Base-by-base conservation (phyloP, 257 asterid genomes). In the Solanum tarapatanum region DNA sequence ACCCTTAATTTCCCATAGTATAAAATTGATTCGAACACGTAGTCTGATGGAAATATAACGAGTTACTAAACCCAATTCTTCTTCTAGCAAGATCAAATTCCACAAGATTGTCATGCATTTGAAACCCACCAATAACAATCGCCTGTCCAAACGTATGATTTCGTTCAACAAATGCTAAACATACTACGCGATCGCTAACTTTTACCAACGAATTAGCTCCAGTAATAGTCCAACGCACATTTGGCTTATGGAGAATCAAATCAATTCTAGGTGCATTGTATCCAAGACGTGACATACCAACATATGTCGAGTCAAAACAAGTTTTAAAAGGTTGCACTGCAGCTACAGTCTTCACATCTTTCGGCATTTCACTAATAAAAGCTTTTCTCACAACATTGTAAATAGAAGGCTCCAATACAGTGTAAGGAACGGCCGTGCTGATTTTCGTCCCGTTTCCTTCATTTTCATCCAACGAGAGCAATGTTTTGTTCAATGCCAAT, bases 101-200 rank as follows among this genome's bases (percentile, higher is more conserved):
- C 30, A 75, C 19, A 1, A 75, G 83, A 28, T 36, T 75, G 55
- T 75, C 33, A 6, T 36, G 89, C 70, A 93, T 90, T 64, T 91
- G 96, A 83, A 86, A 91, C 5, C 90, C 89, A 13, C 96, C 94
- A 8, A 93, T 74, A 84, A 91, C 92, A 12, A 93, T 86, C 9
- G 90, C 45, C 24, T 88, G 66, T 19, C 86, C 84, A 43, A 43
- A 11, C 6, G 90, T 88, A 2, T 21, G n/a, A 37, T 24, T 75
- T 32, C 91, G 93, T 80, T 93, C 93, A 11, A 90, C 69, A 82
- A 93, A 92, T 11, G 92, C 94, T 35, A 92, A 87, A 21, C 96
- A 93, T 19, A 90, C 28, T 7, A 88, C 87, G n/a, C 87, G 62
- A 0, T 51, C 9, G 9, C 89, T 2, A 87, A 68, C 5, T 86